A percentile compares a stretch with the other conserved stretches of the same genome.
These are phyloP conservation scores for Stellera chamaejasme DNA, from an alignment of 345 rosid species.

Conservation along the genomic window DNA sequence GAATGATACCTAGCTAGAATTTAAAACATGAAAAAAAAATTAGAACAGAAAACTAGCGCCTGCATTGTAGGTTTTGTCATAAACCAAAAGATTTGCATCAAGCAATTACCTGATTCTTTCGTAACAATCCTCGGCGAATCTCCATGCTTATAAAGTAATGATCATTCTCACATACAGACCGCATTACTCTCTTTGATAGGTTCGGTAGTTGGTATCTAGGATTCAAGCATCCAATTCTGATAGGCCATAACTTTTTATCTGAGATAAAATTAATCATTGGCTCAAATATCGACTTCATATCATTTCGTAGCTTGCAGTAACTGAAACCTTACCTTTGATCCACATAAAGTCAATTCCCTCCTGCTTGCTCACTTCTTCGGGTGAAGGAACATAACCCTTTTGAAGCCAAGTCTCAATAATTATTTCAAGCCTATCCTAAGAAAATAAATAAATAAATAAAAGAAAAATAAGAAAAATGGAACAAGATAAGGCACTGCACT, in stretches of 20 bases:
- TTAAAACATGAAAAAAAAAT: slow-evolving; percentile 4
- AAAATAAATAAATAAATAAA: not conserved
- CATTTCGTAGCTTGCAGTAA: slow-evolving; percentile 1
- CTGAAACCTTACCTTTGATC: slow-evolving; percentile 34
- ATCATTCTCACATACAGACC: slow-evolving; percentile 29
- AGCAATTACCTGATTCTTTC: slow-evolving; percentile 24
- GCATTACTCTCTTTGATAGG: slow-evolving; percentile 40
- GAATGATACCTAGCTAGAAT: slow-evolving; percentile 37
- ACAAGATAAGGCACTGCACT: not conserved
- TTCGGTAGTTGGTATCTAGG: slow-evolving; percentile 27
- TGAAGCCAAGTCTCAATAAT: slow-evolving; percentile 69
- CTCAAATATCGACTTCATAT: not conserved
- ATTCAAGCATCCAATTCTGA: slow-evolving; percentile 49
- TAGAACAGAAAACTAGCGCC: slow-evolving; percentile 1
- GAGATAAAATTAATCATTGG: slow-evolving; percentile 12
- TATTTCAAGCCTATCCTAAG: slow-evolving; percentile 80
- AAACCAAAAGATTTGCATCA: not conserved
- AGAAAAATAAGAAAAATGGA: not conserved
- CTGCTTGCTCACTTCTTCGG: slow-evolving; percentile 61
- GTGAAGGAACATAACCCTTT: slow-evolving; percentile 47
- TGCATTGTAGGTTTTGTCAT: not conserved
- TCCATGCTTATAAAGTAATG: slow-evolving; percentile 48
- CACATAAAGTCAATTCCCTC: slow-evolving; percentile 63
- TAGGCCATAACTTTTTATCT: slow-evolving; percentile 44
- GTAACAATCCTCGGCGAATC: slow-evolving; percentile 19